Base-by-base conservation (phyloP, 352 stramenopile species). In the Globisporangium emineosum region DNA sequence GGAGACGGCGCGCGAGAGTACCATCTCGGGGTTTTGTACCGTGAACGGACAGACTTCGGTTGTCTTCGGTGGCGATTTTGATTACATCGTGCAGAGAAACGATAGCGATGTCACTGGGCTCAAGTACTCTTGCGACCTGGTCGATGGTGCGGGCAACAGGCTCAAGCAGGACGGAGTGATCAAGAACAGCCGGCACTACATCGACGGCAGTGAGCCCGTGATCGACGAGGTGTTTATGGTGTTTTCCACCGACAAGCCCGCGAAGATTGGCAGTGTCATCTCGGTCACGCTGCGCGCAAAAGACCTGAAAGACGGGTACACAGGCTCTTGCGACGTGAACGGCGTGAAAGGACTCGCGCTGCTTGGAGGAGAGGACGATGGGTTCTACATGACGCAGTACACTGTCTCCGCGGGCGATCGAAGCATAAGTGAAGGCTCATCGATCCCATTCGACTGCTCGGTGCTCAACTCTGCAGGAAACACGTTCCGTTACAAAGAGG, bases 371-470 rank as follows among this genome's bases (percentile, higher is more conserved):
- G 69, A 86, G 32, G 77, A 89, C 64, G 70, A 81, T 25, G 79
- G 77, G 0, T 79, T 89, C 40, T 89, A 89, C 57, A 83, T 89
- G 75, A 80, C 78, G 43, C 77, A 89, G 61, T 89, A 89, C 67
- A 84, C 75, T 5, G 74, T 89, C 29, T 29, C 65, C 10, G 57
- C 68, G 3, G 79, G 77, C 27, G 79, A 89, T 50, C 50, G 21
- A 15, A 81, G 73, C 56, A 57, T 75, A 3, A 66, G 67, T 23
- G 63, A 75, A 15, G 65, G 69, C 42, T 54, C 62, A 17, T 70
- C 74, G 45, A 69, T 89, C 56, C 72, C 70, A 5, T 52, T 89
- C 19, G 68, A 75, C 37, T 89, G 79, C 42, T 47, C 75, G 0
- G 69, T 89, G 5, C 37, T 55, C 1, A 89, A 84, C 60, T 30